Conservation (phyloP, 1,284 basidiomycete species). For the Amylostereum areolatum region DNA sequence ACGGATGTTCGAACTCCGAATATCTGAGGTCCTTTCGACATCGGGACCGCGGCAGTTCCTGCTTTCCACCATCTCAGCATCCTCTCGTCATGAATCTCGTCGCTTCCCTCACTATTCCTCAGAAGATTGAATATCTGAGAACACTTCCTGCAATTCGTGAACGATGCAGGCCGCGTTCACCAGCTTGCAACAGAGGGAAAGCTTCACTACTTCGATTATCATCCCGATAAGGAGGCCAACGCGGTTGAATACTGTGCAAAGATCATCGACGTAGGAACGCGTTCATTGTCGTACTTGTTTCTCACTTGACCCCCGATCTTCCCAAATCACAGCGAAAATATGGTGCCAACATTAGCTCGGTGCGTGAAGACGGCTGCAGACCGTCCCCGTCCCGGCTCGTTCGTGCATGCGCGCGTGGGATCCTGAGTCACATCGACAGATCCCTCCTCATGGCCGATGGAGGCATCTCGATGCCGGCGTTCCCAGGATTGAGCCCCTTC, state of each 20-base stretch:
- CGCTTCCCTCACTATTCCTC: conserved; percentile 19
- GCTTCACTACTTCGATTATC: conserved; percentile 83
- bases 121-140: conserved; percentile 69
- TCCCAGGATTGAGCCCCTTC: conserved; percentile 55
- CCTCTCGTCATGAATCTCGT: conserved; percentile 26
- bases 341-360: conserved; percentile 60
- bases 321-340: conserved; percentile 67
- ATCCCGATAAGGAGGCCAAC: conserved; percentile 65
- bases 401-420: neutral
- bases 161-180: conserved; percentile 75
- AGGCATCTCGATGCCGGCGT: conserved; percentile 77
- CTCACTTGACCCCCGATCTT: conserved; percentile 1
- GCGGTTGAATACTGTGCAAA: conserved; percentile 79
- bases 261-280: conserved; percentile 64
- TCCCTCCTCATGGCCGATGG: conserved; percentile 89
- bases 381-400: conserved; percentile 4
- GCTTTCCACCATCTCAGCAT: neutral
- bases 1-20: too few relatives aligned
- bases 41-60: too few relatives aligned
- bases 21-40: too few relatives aligned
- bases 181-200: conserved; percentile 67
- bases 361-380: conserved; percentile 26
- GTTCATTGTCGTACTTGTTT: neutral
- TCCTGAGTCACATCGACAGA: conserved; percentile 34
- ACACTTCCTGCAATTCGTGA: conserved; percentile 86